These are phyloP conservation scores for Triangularia setosa DNA, from an alignment of 2,329 filamentous ascomycete species.

Conservation along the genomic window DNA sequence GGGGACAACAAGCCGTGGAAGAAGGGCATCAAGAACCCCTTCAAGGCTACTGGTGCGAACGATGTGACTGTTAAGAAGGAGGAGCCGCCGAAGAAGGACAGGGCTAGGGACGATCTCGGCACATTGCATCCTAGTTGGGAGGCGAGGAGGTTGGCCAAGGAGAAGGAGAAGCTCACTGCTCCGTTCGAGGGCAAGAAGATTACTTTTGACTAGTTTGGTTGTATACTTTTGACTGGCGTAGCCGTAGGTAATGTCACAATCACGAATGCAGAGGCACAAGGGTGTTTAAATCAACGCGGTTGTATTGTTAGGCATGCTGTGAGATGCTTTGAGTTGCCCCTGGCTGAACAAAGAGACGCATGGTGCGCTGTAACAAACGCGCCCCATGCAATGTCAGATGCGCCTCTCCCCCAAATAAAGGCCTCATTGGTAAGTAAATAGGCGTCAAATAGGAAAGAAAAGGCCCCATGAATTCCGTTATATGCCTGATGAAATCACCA, in stretches of 20 bases:
- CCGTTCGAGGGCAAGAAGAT: slow-evolving; percentile 56
- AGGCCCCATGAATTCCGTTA: too few relatives aligned
- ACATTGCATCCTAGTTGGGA: slow-evolving; percentile 63
- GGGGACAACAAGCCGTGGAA: slow-evolving; percentile 49
- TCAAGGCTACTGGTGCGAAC: slow-evolving; percentile 19
- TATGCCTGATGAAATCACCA: too few relatives aligned
- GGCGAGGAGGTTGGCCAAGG: slow-evolving; percentile 59
- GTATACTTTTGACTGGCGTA: too few relatives aligned
- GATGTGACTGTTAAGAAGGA: slow-evolving; percentile 7
- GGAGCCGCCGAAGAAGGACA: slow-evolving; percentile 8
- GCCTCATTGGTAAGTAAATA: too few relatives aligned
- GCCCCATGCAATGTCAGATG: neutral
- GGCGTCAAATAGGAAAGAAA: too few relatives aligned
- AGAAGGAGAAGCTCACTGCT: slow-evolving; percentile 45
- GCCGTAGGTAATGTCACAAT: neutral
- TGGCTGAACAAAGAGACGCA: neutral
- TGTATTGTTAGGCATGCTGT: neutral
- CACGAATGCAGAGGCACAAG: neutral
- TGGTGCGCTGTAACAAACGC: neutral
- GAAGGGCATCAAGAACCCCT: slow-evolving; percentile 31
- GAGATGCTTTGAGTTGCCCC: neutral
- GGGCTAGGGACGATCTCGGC: slow-evolving; percentile 34
- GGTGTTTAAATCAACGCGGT: neutral
- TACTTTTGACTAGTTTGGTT: slow-evolving; percentile 47
- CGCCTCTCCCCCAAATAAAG: too few relatives aligned